A percentile compares a stretch with the other conserved stretches of the same genome.
Conservation (phyloP, 768 basidiomycete genomes). For the Dacryopinax primogenitus region DNA sequence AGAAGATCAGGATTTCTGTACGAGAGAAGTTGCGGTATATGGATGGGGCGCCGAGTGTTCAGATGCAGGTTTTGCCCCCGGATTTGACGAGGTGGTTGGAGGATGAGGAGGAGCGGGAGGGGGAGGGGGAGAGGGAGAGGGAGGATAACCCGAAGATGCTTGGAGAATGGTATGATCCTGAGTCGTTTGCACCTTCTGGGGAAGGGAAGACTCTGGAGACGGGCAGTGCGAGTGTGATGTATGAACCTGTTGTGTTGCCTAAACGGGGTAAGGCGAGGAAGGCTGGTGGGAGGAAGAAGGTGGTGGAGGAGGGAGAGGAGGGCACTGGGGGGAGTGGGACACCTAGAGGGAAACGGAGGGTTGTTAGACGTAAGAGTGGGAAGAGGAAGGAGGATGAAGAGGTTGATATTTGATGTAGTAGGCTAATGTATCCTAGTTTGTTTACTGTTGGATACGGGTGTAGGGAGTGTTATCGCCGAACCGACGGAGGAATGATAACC, state of each 20-base stretch:
- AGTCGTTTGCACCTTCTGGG: not conserved
- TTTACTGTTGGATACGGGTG: not conserved
- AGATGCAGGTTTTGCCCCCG: conserved; percentile 93
- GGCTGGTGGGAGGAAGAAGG: not conserved
- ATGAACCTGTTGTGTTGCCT: not conserved
- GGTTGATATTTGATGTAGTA: not conserved
- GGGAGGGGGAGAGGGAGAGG: conserved; percentile 59
- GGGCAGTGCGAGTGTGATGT: not conserved
- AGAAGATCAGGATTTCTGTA: conserved; percentile 74
- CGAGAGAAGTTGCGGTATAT: conserved; percentile 82
- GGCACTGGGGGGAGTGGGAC: not conserved
- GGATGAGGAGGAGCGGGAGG: conserved; percentile 46
- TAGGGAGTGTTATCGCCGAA: no score
- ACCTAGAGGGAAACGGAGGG: not conserved
- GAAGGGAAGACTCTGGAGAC: no score
- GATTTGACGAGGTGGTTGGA: conserved; percentile 66
- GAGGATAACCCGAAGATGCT: conserved; percentile 24
- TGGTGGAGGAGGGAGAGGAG: not conserved
- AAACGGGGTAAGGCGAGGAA: not conserved
- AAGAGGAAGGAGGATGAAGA: not conserved
- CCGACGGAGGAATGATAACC: no score
- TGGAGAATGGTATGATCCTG: not conserved
- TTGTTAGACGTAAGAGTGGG: not conserved
- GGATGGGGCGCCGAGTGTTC: conserved; percentile 90
- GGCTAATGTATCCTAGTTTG: not conserved